Evolutionary conservation across 495 filamentous ascomycete species (phyloP), one percentile per base, ranked within the genome.

Genomic region (Terfezia claveryi): DNA sequence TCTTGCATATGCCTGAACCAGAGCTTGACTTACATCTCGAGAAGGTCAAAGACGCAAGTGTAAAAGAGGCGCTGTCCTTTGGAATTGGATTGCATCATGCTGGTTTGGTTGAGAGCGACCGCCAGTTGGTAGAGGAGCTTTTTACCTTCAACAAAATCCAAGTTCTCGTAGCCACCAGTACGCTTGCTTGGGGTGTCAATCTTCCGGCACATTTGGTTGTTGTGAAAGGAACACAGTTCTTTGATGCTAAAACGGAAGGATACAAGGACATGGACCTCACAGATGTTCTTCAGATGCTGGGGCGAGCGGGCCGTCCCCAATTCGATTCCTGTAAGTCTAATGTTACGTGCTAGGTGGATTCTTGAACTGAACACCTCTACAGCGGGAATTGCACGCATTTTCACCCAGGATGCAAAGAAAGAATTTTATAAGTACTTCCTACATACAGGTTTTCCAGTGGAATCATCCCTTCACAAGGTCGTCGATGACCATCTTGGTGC

Each of bases 391-490:
- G 91, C 92, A 10, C 79, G 87, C 36, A 96, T 99, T 59, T 93
- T 96, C 68, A 96, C 92, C 0, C 87, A 99, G 62, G 89, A 96
- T 56, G 71, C 87, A 10, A 99, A 96, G 72, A 99, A 99, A 68
- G 85, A 86, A n/a, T 99, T 96, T 69, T 99, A 99, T 70, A 99
- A 96, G 72, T 88, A 99, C 70, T 99, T 99, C 66, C 67, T 99
- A 50, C 91, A 99, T 64, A 96, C 92, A 10, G 91, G 91, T 4
- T 99, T 99, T 68, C 91, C 91, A 0, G 91, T 99, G 23, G 91
- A 99, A 67, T 94, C 87, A 8, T 87, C 87, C 4, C 72, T 99
- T 17, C 91, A 99, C 70, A 94, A 91, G 23, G 91, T 94, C 1
- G 73, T 96, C 4, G 91, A 95, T 68, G 94, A 99, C 72, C 91